A percentile compares a stretch with the other conserved stretches of the same genome.
These are phyloP conservation scores for Paecilomyces sp. DNA, from an alignment of 2,329 filamentous ascomycete genomes.

Conservation along the genomic window DNA sequence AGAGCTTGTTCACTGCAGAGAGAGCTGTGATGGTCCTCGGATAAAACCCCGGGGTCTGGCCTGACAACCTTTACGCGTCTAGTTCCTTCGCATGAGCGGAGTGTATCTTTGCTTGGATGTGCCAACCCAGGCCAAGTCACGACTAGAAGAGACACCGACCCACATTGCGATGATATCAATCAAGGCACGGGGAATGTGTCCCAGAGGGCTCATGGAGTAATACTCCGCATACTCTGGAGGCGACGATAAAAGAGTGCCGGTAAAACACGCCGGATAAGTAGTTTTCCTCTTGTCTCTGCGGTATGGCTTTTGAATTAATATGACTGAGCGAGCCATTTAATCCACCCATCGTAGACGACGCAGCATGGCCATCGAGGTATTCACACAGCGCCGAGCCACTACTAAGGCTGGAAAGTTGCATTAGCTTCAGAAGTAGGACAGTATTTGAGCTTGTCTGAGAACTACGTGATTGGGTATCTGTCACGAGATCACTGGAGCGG, in stretches of 20 bases:
- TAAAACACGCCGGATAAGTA: background rate
- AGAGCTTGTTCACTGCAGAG: conserved; percentile 5
- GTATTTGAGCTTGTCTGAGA: background rate
- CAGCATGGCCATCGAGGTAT: background rate
- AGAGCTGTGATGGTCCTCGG: conserved; percentile 15
- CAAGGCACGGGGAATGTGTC: background rate
- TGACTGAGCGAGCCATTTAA: background rate
- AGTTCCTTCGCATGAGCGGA: background rate
- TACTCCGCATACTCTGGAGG: background rate
- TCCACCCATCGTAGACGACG: background rate
- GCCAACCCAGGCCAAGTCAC: background rate
- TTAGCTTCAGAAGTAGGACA: background rate
- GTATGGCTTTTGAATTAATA: background rate
- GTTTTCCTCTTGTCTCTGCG: background rate
- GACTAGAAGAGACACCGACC: background rate
- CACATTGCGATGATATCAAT: background rate
- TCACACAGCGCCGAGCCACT: background rate
- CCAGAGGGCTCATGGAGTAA: background rate
- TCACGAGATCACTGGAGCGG: background rate
- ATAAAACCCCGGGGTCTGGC: conserved; percentile 19
- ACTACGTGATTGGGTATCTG: background rate
- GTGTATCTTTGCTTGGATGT: background rate
- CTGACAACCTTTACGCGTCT: conserved; percentile 9
- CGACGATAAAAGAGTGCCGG: background rate
- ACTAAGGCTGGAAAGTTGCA: background rate